Conservation (phyloP, 192 early-diverging fungal genomes). For the Coemansia sp. region DNA sequence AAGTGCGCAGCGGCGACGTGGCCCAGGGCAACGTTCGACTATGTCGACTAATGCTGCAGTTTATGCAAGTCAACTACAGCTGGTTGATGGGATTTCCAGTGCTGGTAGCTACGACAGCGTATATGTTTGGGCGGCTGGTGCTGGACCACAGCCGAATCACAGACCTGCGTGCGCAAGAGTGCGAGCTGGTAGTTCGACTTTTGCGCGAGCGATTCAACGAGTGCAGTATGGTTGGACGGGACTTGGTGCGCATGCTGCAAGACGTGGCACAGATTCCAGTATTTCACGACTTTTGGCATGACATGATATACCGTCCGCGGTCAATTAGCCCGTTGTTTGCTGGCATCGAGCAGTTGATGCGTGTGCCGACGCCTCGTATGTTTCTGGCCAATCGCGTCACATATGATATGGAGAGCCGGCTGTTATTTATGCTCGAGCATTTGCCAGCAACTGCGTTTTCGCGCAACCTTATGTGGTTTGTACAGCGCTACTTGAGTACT, state of each 20-base stretch:
- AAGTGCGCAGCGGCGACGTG: conserved; percentile 65
- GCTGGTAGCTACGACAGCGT: conserved; percentile 48
- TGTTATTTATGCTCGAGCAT: conserved; percentile 67
- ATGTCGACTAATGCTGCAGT: conserved; percentile 50
- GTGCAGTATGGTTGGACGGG: conserved; percentile 65
- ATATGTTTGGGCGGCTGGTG: conserved; percentile 55
- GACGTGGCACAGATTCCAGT: conserved; percentile 58
- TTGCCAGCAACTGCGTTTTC: conserved; percentile 53
- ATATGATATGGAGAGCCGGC: conserved; percentile 66
- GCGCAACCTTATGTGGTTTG: conserved; percentile 68
- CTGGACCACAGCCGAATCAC: conserved; percentile 56
- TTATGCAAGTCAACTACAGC: conserved; percentile 53
- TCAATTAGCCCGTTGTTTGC: conserved; percentile 59
- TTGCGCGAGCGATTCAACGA: conserved; percentile 60
- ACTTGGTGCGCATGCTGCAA: conserved; percentile 66
- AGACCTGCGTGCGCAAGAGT: conserved; percentile 56
- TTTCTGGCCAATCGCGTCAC: conserved; percentile 64
- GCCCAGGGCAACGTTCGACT: conserved; percentile 50
- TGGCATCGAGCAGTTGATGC: conserved; percentile 60
- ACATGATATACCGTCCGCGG: conserved; percentile 57
- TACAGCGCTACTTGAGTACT: conserved; percentile 58
- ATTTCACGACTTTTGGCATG: conserved; percentile 60
- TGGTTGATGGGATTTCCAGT: conserved; percentile 23
- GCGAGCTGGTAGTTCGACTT: conserved; percentile 52
- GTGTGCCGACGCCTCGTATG: conserved; percentile 61